Evolutionary conservation across 2,329 filamentous ascomycete species (phyloP).

Genomic region (Dendrostoma leiphaemia): DNA sequence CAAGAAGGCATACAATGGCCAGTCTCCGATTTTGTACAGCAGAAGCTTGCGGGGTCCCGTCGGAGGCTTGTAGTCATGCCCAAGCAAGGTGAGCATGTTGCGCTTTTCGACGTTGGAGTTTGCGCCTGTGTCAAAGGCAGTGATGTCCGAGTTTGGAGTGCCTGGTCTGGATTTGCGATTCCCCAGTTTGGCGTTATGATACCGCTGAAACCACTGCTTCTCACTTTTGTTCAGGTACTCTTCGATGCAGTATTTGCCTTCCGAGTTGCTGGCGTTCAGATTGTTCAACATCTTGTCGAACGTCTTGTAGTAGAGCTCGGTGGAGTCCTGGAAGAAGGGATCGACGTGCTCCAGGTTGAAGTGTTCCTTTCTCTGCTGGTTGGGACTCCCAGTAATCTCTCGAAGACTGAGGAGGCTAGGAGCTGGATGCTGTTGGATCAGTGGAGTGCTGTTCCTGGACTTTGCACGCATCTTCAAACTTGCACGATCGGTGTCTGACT

Average conservation of each 20-base stretch:
- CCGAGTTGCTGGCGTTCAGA: constrained; percentile 54
- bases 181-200: constrained; percentile 57
- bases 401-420: constrained; percentile 49
- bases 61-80: constrained; percentile 54
- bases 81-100: too few species aligned
- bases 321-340: constrained; percentile 65
- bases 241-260: constrained; percentile 61
- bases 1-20: constrained; percentile 59
- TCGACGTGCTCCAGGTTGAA: constrained; percentile 65
- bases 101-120: too few species aligned
- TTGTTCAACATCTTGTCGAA: constrained; percentile 57
- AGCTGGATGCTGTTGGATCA: neutral
- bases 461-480: too few species aligned
- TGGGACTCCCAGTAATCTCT: constrained; percentile 58
- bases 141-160: too few species aligned
- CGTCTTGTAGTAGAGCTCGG: constrained; percentile 56
- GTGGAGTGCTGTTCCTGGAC: too few species aligned
- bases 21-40: constrained; percentile 45
- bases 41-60: constrained; percentile 45
- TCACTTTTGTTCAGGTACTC: constrained; percentile 63
- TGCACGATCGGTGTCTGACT: too few species aligned
- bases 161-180: too few species aligned
- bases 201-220: constrained; percentile 63
- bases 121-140: too few species aligned
- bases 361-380: too few species aligned